Evolutionary conservation across 768 basidiomycete genomes (phyloP), one percentile per base, ranked within the genome.

Genomic region (Crucibulum laeve): DNA sequence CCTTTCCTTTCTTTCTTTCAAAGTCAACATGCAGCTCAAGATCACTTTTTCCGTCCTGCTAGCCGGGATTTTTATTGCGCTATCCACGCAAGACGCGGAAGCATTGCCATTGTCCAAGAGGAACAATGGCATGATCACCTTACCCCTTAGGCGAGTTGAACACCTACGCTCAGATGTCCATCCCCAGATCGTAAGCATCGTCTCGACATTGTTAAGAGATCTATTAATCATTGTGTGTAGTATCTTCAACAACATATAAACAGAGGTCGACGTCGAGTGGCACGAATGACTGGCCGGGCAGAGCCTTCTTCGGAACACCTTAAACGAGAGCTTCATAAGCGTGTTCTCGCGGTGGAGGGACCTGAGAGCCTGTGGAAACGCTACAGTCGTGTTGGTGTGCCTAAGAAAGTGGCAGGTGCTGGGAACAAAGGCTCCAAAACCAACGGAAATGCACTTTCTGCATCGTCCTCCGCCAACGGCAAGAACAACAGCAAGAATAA

Each of bases 181-280:
- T 43, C 69, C 71, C 14, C 54, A 57, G 18, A 62, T 74, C 35
- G 72, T 72, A 47, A 23, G 67, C 62, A 44, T 25, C 14, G 28
- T 42, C 19, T 26, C 22, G 22, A 2, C 21, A 25, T 24, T 22
- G 2, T 38, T 21, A 37, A n/a, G 11, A 10, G 19, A 19, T 36
- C 7, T 26, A 15, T 36, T 42, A 34, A 41, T 25, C 46, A 34
- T 24, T 17, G 19, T 46, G 33, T 19, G 17, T 54, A 90, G 87
- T 59, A 74, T 35, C 62, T 82, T 25, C 85, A 88, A 59, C 87
- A 84, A 60, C 72, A 81, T 53, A 74, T 84, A 48, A 89, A 87
- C 60, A 80, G 78, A 39, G 70, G 74, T 41, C 63, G 76, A 42
- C 73, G 70, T 44, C 83, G 87, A 41, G 71, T 80, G 40, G 84